Percentiles rank a stretch among this genome's conserved stretches.
Evolutionary conservation across 768 basidiomycete genomes (phyloP).

Genomic region (Termitomyces sp.): DNA sequence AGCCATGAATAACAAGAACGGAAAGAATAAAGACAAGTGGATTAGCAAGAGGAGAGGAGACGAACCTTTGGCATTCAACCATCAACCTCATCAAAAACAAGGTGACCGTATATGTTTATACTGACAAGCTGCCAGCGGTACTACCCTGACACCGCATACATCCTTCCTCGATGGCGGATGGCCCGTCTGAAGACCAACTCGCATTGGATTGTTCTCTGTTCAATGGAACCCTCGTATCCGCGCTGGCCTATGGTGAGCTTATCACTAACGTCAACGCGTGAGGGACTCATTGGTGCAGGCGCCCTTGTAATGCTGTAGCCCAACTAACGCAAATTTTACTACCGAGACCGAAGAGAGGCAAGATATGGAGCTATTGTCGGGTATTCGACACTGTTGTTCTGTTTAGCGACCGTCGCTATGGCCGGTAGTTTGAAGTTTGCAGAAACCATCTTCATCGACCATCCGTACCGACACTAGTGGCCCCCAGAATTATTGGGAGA

Average conservation of each 20-base stretch:
- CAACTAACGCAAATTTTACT: constrained; percentile 16
- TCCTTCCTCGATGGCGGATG: too few relatives aligned
- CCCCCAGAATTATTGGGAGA: constrained; percentile 3
- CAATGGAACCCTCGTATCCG: constrained; percentile 12
- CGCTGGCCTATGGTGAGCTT: constrained; percentile 15
- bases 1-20: too few relatives aligned
- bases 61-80: too few relatives aligned
- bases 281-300: constrained; percentile 1
- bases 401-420: constrained; percentile 14
- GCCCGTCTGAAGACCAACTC: too few relatives aligned
- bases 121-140: too few relatives aligned
- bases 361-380: constrained; percentile 14
- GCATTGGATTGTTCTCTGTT: too few relatives aligned
- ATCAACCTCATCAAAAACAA: too few relatives aligned
- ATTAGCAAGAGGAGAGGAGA: neutral
- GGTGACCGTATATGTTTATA: too few relatives aligned
- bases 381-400: constrained; percentile 15
- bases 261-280: neutral
- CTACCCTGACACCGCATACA: too few relatives aligned
- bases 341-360: constrained; percentile 16
- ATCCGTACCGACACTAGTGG: constrained; percentile 1
- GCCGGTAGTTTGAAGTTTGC: constrained; percentile 14
- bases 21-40: neutral
- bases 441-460: constrained; percentile 12
- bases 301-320: constrained; percentile 17